Evolutionary conservation across 2,329 filamentous ascomycete genomes (phyloP).

Genomic region (Lecanicillium sp.): DNA sequence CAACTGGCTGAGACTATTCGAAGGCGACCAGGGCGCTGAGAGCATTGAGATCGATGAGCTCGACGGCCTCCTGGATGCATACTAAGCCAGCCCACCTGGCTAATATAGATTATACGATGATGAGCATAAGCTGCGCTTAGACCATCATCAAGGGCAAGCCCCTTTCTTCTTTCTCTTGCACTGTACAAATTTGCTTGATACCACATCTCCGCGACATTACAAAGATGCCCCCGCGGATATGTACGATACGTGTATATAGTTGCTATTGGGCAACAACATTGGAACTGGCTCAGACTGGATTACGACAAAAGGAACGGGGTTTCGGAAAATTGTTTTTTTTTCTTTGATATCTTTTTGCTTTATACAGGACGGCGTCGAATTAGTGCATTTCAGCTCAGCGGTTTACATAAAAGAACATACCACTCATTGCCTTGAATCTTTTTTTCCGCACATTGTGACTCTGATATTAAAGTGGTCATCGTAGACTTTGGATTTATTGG

Average conservation of each 20-base stretch:
- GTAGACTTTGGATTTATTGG: too few relatives aligned
- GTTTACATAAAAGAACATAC: conserved; percentile 11
- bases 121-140: conserved; percentile 18
- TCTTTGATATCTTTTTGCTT: conserved; percentile 8
- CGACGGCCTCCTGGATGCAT: conserved; percentile 76
- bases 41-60: conserved; percentile 89
- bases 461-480: too few relatives aligned
- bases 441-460: too few relatives aligned
- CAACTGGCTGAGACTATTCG: conserved; percentile 36
- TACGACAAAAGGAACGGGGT: conserved; percentile 8
- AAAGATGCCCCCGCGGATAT: conserved; percentile 18
- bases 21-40: conserved; percentile 72
- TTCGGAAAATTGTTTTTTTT: conserved; percentile 4
- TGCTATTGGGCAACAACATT: conserved; percentile 10
- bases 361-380: conserved; percentile 2
- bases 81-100: conserved; percentile 37
- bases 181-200: conserved; percentile 12
- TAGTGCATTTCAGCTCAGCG: conserved; percentile 4
- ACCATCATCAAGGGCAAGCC: conserved; percentile 4
- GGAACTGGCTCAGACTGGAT: conserved; percentile 11
- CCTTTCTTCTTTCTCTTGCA: conserved; percentile 1
- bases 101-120: conserved; percentile 16
- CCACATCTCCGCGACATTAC: neutral
- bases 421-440: conserved; percentile 6
- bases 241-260: conserved; percentile 27